Evolutionary conservation across 2,329 filamentous ascomycete genomes (phyloP), one percentile per base, ranked within the genome.

Genomic region (Ophiostoma ulmi): DNA sequence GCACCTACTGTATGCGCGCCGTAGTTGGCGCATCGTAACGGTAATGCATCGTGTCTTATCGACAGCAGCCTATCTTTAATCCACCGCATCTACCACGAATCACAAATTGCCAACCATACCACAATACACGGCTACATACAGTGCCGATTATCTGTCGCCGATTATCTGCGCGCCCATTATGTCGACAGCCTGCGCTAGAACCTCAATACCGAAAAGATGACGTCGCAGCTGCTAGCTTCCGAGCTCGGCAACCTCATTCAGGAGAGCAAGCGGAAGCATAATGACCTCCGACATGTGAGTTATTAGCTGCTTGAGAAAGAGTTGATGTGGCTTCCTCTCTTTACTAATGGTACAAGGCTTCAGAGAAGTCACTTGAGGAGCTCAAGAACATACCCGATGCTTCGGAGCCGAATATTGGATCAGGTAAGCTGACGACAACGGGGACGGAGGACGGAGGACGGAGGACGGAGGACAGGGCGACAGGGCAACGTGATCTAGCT

Each of bases 221-320:
- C 93, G 80, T 90, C 93, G 77, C 92, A 96, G 86, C 89, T 97
- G 77, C 86, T 97, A 77, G 89, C 90, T 78, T 90, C 91, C 72
- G 94, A 97, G 86, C 87, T 97, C 79, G 88, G 90, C 77, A 96
- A 92, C 82, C 88, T 97, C 79, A 90, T 97, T 76, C 92, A 96
- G 80, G 95, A 99, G 83, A 95, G 94, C 78, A 98, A 97, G 81
- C 88, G 94, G 77, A 98, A 97, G 81, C 91, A 97, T 80, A 88
- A 91, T 75, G 95, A 98, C 77, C 85, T 99, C 69, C 89, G 91
- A 83, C 91, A 91, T 85, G 91, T 90, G 35, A 11, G 66, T 38
- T 61, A 5, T 1, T 0, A 8, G 17, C 3, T 26, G 8, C 48
- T 20, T 6, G 13, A 13, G 14, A 31, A 14, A 31, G n/a, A 8